A percentile compares a stretch with the other conserved stretches of the same genome.
phyloP scores from a whole-genome alignment of 345 rosid species.

The Moringa oleifera region DNA sequence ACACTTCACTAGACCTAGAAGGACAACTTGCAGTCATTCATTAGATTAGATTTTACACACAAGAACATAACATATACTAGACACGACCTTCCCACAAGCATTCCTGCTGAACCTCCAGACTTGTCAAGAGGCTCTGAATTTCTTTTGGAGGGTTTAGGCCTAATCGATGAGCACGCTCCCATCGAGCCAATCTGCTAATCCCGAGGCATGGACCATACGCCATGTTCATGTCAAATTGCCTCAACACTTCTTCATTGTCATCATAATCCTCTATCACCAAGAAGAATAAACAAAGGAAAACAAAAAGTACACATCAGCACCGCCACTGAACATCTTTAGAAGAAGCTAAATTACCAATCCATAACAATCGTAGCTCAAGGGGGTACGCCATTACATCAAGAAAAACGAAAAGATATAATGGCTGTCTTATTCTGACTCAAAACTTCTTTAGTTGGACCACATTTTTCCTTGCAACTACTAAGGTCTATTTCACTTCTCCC shows the following conservation, averaged over 20 bases:
- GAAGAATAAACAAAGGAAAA: neutral
- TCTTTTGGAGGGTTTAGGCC: slow-evolving; percentile 66
- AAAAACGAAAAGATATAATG: no score
- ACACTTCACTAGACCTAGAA: neutral
- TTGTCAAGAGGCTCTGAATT: slow-evolving; percentile 40
- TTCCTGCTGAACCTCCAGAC: slow-evolving; percentile 34
- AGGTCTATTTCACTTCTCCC: no score
- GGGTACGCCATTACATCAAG: no score
- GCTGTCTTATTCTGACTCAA: no score
- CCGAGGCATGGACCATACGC: slow-evolving; percentile 82
- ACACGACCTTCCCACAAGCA: slow-evolving; percentile 72
- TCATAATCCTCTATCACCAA: slow-evolving; percentile 35
- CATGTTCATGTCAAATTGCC: slow-evolving; percentile 83
- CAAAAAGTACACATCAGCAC: slow-evolving; percentile 2
- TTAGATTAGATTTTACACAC: neutral
- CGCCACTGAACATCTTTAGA: neutral
- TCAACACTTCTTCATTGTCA: slow-evolving; percentile 42
- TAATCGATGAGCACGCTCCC: slow-evolving; percentile 70
- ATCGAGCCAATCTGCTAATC: slow-evolving; percentile 56
- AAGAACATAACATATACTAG: slow-evolving; percentile 17
- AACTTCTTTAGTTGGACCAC: no score
- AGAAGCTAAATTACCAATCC: neutral
- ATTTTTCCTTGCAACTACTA: no score
- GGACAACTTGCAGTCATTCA: neutral
- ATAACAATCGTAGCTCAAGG: neutral